Evolutionary conservation across 805 yeast species (phyloP).

Genomic region (Ogataea nakhonphanomensis): DNA sequence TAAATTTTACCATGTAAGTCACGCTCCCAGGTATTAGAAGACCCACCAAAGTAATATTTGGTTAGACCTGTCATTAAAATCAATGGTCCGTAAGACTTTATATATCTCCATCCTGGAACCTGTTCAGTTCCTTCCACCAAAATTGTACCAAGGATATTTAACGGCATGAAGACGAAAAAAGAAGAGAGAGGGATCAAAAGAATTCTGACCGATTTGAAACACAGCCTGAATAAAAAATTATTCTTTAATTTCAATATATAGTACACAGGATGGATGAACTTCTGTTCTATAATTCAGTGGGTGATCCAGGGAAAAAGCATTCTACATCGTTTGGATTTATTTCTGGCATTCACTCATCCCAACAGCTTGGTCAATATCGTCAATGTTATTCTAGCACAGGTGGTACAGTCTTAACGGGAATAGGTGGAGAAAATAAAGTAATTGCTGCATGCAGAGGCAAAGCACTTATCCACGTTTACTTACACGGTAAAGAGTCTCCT

Average conservation of each 20-base stretch:
- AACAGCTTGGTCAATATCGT: conserved; percentile 48
- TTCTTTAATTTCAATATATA: neutral
- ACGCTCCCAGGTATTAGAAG: conserved; percentile 85
- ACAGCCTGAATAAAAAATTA: conserved; percentile 11
- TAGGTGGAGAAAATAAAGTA: conserved; percentile 47
- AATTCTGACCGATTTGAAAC: neutral
- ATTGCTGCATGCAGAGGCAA: conserved; percentile 66
- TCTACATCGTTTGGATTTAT: conserved; percentile 36
- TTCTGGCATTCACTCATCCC: conserved; percentile 45
- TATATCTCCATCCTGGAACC: conserved; percentile 69
- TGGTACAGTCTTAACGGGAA: conserved; percentile 46
- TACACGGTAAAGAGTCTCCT: conserved; percentile 64
- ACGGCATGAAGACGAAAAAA: conserved; percentile 56
- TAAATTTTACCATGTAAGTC: conserved; percentile 88
- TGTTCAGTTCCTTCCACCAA: conserved; percentile 67
- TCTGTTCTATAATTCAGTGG: conserved; percentile 44
- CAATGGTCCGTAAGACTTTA: conserved; percentile 58
- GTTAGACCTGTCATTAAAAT: conserved; percentile 42
- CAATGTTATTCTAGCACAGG: conserved; percentile 46
- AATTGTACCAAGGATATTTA: conserved; percentile 71
- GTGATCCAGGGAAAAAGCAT: conserved; percentile 38
- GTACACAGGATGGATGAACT: conserved; percentile 45
- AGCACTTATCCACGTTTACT: conserved; percentile 72
- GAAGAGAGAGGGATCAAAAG: conserved; percentile 2
- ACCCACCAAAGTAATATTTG: conserved; percentile 77